A percentile compares a stretch with the other conserved stretches of the same genome.
phyloP scores from a whole-genome alignment of 768 basidiomycete genomes.

The Rhodotorula babjevae region DNA sequence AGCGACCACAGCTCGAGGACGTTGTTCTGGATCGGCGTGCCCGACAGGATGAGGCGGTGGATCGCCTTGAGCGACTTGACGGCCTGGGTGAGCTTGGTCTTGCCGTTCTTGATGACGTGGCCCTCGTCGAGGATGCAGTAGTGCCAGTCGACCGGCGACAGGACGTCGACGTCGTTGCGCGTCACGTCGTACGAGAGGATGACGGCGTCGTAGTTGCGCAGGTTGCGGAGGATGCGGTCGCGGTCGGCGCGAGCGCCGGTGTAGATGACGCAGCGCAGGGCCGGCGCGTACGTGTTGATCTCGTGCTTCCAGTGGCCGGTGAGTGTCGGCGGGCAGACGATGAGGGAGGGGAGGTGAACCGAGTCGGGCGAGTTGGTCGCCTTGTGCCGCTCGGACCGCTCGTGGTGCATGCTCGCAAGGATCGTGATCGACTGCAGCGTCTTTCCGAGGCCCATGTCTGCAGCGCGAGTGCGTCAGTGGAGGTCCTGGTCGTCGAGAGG shows the following conservation, averaged over 20 bases:
- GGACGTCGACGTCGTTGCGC: slow-evolving; percentile 77
- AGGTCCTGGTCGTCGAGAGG: background rate
- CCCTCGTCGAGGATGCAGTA: slow-evolving; percentile 98
- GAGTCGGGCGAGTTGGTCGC: slow-evolving; percentile 67
- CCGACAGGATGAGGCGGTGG: slow-evolving; percentile 89
- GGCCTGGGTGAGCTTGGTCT: slow-evolving; percentile 94
- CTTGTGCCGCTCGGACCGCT: slow-evolving; percentile 66
- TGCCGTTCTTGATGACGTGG: slow-evolving; percentile 97
- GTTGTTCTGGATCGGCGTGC: slow-evolving; percentile 98
- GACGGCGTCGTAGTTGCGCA: slow-evolving; percentile 76
- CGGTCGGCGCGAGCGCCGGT: slow-evolving; percentile 82
- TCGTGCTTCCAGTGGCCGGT: slow-evolving; percentile 99
- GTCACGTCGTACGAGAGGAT: slow-evolving; percentile 98
- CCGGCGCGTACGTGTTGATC: slow-evolving; percentile 82
- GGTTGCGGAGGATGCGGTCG: slow-evolving; percentile 59
- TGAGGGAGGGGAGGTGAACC: slow-evolving; percentile 84
- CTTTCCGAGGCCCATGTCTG: slow-evolving; percentile 99
- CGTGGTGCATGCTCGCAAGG: slow-evolving; percentile 84
- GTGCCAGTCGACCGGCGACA: slow-evolving; percentile 75
- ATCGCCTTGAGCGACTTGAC: slow-evolving; percentile 85
- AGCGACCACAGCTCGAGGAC: slow-evolving; percentile 96
- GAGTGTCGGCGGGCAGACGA: slow-evolving; percentile 92
- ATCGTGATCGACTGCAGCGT: slow-evolving; percentile 97
- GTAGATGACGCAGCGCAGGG: slow-evolving; percentile 78
- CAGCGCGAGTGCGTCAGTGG: background rate